Conservation (phyloP, 2,329 filamentous ascomycete species). For the Graphilbum fragrans region DNA sequence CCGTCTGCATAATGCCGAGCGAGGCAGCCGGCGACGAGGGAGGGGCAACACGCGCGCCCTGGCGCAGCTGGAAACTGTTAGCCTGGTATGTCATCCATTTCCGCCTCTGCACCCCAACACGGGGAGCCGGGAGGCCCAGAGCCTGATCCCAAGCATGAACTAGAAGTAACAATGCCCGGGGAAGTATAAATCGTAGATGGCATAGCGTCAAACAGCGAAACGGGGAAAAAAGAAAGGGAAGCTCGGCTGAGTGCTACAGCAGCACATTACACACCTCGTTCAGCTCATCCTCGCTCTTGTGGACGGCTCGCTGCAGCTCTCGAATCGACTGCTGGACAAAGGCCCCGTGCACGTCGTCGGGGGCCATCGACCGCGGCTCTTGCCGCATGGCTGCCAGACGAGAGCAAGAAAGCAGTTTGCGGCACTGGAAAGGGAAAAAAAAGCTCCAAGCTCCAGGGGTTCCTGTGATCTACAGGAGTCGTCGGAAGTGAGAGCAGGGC, state of each 20-base stretch:
- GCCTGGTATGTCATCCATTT: no score
- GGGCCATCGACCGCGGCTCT: constrained; percentile 15
- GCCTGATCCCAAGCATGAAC: background rate
- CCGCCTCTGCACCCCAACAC: background rate
- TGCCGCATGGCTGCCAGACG: constrained; percentile 6
- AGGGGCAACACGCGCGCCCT: constrained; percentile 1
- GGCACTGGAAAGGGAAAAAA: no score
- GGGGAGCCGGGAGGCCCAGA: background rate
- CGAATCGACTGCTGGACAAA: constrained; percentile 55
- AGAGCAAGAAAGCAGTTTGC: no score
- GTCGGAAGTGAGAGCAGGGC: no score
- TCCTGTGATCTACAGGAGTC: no score
- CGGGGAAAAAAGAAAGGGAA: background rate
- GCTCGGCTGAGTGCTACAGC: no score
- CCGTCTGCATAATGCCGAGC: constrained; percentile 44
- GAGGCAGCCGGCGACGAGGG: constrained; percentile 18
- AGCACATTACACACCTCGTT: constrained; percentile 28
- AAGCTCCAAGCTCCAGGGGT: no score
- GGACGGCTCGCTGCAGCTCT: constrained; percentile 49
- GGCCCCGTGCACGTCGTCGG: constrained; percentile 30
- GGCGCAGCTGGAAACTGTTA: constrained; percentile 7
- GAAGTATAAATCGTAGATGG: no score
- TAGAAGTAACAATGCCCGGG: no score
- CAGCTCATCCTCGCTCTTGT: constrained; percentile 39
- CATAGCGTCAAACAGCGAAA: no score